Base-by-base conservation (phyloP, 352 stramenopile genomes). In the Globisporangium abappressorium region DNA sequence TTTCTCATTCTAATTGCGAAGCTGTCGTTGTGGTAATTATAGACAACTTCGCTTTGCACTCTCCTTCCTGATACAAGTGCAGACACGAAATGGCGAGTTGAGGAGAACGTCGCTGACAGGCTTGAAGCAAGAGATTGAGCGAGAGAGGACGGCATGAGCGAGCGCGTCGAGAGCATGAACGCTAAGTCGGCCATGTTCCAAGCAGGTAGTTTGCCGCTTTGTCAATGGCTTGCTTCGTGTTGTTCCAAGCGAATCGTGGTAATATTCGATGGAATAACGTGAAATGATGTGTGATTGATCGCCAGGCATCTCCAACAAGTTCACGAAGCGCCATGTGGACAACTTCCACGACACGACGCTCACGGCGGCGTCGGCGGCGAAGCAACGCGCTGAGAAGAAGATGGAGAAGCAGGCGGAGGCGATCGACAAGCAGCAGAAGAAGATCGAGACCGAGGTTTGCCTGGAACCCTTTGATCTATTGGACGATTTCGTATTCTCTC, bases 291-390 rank as follows among this genome's bases (percentile, higher is more conserved):
- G 3, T 33, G 41, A 30, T 64, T 6, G 5, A 55, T 53, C 15
- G 22, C 12, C 46, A 95, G 87, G 84, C 5, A 86, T 93, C 46
- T 95, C 87, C 9, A 90, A 71, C 76, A 95, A 95, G 68, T 95
- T 95, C 65, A 91, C 87, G 2, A 91, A 89, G 72, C 76, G 78
- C 22, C 86, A 91, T 76, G 68, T 73, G 8, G 70, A 64, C 30
- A 91, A 92, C 59, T 93, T 92, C 56, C 76, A 87, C 7, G 87
- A 95, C 65, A 93, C 85, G 22, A 92, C 82, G 0, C 74, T 95
- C 36, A 78, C 81, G 5, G 87, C 81, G 7, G 85, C 87, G 5
- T 93, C 87, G 6, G 82, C 79, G 4, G 85, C 87, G 0, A 91
- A 91, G 62, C 62, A 77, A 15, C 81, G 87, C 33, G 78, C 84